Evolutionary conservation across 331 rosid species (phyloP).

Genomic region (Malus hybrid): DNA sequence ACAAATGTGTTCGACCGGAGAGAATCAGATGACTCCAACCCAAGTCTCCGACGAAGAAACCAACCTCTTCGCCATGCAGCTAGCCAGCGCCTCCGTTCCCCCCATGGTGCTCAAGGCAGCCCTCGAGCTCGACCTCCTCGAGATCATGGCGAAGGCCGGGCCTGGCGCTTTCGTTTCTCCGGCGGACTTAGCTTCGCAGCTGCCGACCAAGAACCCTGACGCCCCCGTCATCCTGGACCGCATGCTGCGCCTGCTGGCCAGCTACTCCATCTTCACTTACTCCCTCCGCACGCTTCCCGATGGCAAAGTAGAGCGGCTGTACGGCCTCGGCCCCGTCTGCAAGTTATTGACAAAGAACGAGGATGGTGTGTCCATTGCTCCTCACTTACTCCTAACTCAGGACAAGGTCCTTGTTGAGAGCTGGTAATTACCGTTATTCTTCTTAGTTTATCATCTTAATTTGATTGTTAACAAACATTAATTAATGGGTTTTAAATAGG

Average conservation of each 20-base stretch:
- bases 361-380: slow-evolving; percentile 76
- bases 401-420: slow-evolving; percentile 91
- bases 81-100: slow-evolving; percentile 75
- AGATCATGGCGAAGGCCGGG: slow-evolving; percentile 67
- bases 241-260: slow-evolving; percentile 67
- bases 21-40: slow-evolving; percentile 81
- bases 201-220: slow-evolving; percentile 58
- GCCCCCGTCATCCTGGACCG: slow-evolving; percentile 72
- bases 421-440: slow-evolving; percentile 42
- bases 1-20: slow-evolving; percentile 55
- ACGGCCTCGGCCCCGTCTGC: slow-evolving; percentile 74
- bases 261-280: slow-evolving; percentile 54
- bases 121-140: slow-evolving; percentile 69
- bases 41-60: slow-evolving; percentile 75
- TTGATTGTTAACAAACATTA: neutral
- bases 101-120: slow-evolving; percentile 86
- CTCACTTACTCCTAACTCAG: slow-evolving; percentile 79
- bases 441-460: neutral
- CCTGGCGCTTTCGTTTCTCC: slow-evolving; percentile 51
- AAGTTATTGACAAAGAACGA: slow-evolving; percentile 74
- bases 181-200: slow-evolving; percentile 46
- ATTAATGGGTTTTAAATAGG: no score
- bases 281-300: slow-evolving; percentile 30
- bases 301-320: slow-evolving; percentile 61
- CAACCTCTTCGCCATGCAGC: slow-evolving; percentile 81